phyloP scores from a whole-genome alignment of 2,329 filamentous ascomycete species.

The Fusarium secorum region DNA sequence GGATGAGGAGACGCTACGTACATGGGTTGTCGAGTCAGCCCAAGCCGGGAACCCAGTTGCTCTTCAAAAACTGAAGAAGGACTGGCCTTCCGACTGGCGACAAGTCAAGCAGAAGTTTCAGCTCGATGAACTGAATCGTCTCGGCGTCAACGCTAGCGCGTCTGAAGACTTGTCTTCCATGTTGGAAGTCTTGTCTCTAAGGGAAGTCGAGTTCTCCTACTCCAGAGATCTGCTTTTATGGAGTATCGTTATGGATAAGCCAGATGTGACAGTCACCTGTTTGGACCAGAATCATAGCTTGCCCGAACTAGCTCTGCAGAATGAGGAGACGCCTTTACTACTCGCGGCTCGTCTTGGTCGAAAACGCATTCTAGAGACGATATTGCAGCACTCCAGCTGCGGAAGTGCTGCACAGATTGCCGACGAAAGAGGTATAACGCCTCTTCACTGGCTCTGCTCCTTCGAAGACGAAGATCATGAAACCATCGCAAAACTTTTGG shows the following conservation, averaged over 20 bases:
- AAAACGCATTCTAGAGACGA: not conserved
- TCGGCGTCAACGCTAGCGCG: not conserved
- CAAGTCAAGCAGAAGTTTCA: not conserved
- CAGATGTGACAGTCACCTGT: not conserved
- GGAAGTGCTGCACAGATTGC: not conserved
- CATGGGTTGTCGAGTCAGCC: not conserved
- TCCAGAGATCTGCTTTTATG: not conserved
- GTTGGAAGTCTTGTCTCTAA: not conserved
- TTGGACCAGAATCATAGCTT: not conserved
- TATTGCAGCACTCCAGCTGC: not conserved
- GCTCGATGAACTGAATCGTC: not conserved
- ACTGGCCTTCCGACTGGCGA: not conserved
- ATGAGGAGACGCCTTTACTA: not conserved
- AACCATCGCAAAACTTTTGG: not conserved
- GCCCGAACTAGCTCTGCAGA: not conserved
- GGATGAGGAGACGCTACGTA: not conserved
- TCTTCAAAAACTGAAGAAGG: not conserved
- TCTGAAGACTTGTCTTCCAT: not conserved
- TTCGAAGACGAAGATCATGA: not conserved
- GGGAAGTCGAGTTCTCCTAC: not conserved
- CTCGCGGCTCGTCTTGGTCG: not conserved
- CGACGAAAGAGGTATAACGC: not conserved
- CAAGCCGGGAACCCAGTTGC: not conserved
- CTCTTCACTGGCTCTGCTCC: not conserved
- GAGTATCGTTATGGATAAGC: not conserved